phyloP scores from a whole-genome alignment of 192 early-diverging fungal genomes.

The Pilaira anomala region DNA sequence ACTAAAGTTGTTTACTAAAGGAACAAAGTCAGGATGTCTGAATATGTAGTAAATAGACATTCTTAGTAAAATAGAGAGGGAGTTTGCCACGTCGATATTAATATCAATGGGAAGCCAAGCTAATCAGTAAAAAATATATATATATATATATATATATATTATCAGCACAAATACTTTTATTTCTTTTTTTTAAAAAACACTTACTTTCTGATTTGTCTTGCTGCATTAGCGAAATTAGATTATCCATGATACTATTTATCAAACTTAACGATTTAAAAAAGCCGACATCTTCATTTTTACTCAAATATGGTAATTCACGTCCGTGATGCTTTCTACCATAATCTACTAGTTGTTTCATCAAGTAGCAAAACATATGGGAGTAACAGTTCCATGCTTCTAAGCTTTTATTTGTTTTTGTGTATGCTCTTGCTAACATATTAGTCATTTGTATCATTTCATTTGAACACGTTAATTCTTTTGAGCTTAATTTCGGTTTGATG shows the following conservation, averaged over 20 bases:
- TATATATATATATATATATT: neutral
- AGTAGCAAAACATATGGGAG: slow-evolving; percentile 33
- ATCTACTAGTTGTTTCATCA: slow-evolving; percentile 31
- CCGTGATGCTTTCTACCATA: slow-evolving; percentile 10
- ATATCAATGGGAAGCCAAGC: slow-evolving; percentile 3
- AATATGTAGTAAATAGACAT: slow-evolving; percentile 31
- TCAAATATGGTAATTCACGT: slow-evolving; percentile 9
- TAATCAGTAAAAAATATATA: slow-evolving; percentile 3
- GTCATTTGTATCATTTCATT: neutral
- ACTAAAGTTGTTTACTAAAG: slow-evolving; percentile 33
- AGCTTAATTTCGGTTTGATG: neutral
- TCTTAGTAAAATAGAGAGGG: slow-evolving; percentile 10
- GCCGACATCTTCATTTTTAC: slow-evolving; percentile 38
- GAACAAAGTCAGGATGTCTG: slow-evolving; percentile 36
- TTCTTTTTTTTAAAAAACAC: neutral
- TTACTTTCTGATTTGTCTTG: slow-evolving; percentile 14
- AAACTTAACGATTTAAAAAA: slow-evolving; percentile 35
- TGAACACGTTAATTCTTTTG: too few relatives aligned
- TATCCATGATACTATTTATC: slow-evolving; percentile 21
- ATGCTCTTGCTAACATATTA: slow-evolving; percentile 22
- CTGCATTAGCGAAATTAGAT: slow-evolving; percentile 11
- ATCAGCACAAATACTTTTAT: neutral
- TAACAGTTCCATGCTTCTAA: slow-evolving; percentile 38
- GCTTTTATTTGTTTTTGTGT: slow-evolving; percentile 28
- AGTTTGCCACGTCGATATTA: slow-evolving; percentile 6